These are phyloP conservation scores for Leishmania arabica DNA, from an alignment of 208 protist genomes.

Conservation along the genomic window DNA sequence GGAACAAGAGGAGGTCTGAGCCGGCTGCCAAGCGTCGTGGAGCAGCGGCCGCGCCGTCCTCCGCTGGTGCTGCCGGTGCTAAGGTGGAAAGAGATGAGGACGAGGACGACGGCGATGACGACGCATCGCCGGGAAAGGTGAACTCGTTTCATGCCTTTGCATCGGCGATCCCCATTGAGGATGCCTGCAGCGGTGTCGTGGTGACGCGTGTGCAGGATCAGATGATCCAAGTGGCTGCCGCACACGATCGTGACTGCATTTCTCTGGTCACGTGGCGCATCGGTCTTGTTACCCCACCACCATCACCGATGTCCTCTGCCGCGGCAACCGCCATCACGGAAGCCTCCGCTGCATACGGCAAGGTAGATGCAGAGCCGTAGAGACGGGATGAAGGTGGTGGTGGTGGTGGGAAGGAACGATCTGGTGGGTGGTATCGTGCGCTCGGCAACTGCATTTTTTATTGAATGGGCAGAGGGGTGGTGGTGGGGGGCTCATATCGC, in stretches of 20 bases:
- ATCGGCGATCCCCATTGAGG: constrained; percentile 28
- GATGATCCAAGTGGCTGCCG: constrained; percentile 37
- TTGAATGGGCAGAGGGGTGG: neutral
- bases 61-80: neutral
- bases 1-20: neutral
- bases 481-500: neutral
- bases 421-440: neutral
- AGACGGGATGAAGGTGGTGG: neutral
- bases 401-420: neutral
- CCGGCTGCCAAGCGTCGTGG: neutral
- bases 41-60: neutral
- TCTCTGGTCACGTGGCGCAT: constrained; percentile 52
- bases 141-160: neutral
- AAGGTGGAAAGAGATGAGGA: neutral
- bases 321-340: neutral
- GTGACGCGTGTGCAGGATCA: constrained; percentile 26
- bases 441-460: neutral
- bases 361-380: neutral
- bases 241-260: constrained; percentile 46
- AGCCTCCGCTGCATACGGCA: neutral
- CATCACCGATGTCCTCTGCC: neutral
- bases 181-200: constrained; percentile 39
- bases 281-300: neutral
- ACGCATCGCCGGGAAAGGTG: neutral
- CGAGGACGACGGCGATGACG: neutral